These are phyloP conservation scores for Plasmopara muralis DNA, from an alignment of 352 stramenopile genomes.

Conservation along the genomic window DNA sequence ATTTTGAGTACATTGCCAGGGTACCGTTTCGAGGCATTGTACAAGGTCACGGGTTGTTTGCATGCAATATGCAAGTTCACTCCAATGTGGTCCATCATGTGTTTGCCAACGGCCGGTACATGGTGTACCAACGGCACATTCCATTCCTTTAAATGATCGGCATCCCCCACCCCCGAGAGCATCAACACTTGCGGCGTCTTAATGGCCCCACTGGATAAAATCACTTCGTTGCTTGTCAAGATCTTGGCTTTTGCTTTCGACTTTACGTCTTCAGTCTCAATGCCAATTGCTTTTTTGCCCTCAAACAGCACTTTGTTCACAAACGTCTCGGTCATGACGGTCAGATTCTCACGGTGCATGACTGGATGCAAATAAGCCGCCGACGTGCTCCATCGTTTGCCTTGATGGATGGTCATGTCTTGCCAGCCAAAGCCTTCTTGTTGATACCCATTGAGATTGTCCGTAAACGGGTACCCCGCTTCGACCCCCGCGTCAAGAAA, in stretches of 20 bases:
- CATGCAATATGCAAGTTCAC: constrained; percentile 80
- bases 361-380: constrained; percentile 61
- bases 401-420: constrained; percentile 77
- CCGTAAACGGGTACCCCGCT: constrained; percentile 71
- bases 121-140: constrained; percentile 64
- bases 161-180: constrained; percentile 73
- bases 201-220: constrained; percentile 76
- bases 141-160: constrained; percentile 55
- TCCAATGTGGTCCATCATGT: constrained; percentile 83
- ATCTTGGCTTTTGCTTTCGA: constrained; percentile 38
- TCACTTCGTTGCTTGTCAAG: constrained; percentile 69
- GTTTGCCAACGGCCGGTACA: constrained; percentile 64
- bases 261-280: constrained; percentile 56
- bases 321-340: constrained; percentile 68
- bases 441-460: constrained; percentile 83
- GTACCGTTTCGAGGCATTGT: constrained; percentile 79
- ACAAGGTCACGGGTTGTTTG: constrained; percentile 79
- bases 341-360: constrained; percentile 53
- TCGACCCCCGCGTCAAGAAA: constrained; percentile 78
- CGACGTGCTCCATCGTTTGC: constrained; percentile 58
- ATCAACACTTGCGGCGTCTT: constrained; percentile 82
- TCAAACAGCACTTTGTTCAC: constrained; percentile 80
- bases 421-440: constrained; percentile 84
- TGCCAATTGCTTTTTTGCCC: constrained; percentile 56
- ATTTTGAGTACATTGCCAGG: constrained; percentile 43